A percentile compares a stretch with the other conserved stretches of the same genome.
These are phyloP conservation scores for Fusarium camptoceras DNA, from an alignment of 2,329 filamentous ascomycete species.

Conservation along the genomic window DNA sequence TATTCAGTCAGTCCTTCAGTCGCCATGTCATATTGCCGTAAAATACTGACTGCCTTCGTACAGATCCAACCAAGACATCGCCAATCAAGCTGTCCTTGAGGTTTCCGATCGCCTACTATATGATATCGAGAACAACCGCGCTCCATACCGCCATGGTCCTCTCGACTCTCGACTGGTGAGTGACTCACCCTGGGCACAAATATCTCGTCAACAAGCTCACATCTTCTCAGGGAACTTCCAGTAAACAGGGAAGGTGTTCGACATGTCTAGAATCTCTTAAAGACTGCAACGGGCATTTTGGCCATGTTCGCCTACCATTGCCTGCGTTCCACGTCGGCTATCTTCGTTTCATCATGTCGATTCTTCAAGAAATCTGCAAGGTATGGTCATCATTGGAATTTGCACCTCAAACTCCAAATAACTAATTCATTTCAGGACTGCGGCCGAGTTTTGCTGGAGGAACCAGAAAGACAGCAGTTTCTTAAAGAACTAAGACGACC, in stretches of 20 bases:
- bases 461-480: conserved; percentile 80
- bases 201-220: not conserved
- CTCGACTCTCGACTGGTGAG: conserved; percentile 82
- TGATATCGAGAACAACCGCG: conserved; percentile 84
- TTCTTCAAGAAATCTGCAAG: conserved; percentile 96
- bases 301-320: conserved; percentile 88
- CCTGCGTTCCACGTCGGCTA: conserved; percentile 97
- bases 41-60: not conserved
- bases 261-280: conserved; percentile 87
- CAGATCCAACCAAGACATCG: conserved; percentile 91
- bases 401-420: not conserved
- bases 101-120: conserved; percentile 95
- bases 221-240: conserved; percentile 76
- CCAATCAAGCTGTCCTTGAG: conserved; percentile 93
- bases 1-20: conserved; percentile 72
- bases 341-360: conserved; percentile 90
- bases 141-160: conserved; percentile 83
- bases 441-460: conserved; percentile 83
- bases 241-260: conserved; percentile 80
- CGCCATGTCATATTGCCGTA: not conserved
- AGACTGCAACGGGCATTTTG: conserved; percentile 94
- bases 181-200: not conserved
- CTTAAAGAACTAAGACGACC: conserved; percentile 84
- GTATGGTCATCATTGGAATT: conserved; percentile 44
- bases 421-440: conserved; percentile 68